These are phyloP conservation scores for Typha latifolia DNA, from an alignment of 176 grass and related monocot genomes.

Conservation along the genomic window DNA sequence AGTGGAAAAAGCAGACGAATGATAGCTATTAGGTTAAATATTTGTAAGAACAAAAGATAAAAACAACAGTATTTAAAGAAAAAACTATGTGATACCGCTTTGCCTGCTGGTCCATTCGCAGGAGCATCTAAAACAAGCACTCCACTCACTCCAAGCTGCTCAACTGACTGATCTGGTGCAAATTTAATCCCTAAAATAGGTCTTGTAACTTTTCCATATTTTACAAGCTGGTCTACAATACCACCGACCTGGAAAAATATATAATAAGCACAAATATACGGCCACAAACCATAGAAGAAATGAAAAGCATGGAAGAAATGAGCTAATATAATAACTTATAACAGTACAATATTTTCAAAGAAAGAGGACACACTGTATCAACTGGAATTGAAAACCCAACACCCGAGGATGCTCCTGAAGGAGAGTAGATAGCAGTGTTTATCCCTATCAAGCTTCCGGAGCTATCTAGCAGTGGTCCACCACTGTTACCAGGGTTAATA, in stretches of 20 bases:
- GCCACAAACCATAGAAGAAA: background rate
- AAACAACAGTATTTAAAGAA: too few relatives aligned
- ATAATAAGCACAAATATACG: background rate
- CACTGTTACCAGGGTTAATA: slow-evolving; percentile 97
- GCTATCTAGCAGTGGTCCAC: slow-evolving; percentile 91
- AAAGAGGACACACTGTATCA: slow-evolving; percentile 59
- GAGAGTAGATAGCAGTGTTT: slow-evolving; percentile 98
- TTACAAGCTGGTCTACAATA: slow-evolving; percentile 94
- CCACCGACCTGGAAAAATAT: slow-evolving; percentile 59
- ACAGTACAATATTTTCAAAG: slow-evolving; percentile 2
- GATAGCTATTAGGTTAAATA: background rate
- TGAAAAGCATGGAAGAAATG: slow-evolving; percentile 6
- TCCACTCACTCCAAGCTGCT: slow-evolving; percentile 94
- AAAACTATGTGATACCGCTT: slow-evolving; percentile 51
- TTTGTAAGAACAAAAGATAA: background rate
- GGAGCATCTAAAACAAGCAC: slow-evolving; percentile 97
- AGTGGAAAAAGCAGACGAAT: background rate
- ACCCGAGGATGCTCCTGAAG: slow-evolving; percentile 95
- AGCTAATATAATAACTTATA: background rate
- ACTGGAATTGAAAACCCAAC: slow-evolving; percentile 99
- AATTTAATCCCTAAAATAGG: slow-evolving; percentile 99
- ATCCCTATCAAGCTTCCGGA: slow-evolving; percentile 93
- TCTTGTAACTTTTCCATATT: slow-evolving; percentile 90
- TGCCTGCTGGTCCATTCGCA: slow-evolving; percentile 85
- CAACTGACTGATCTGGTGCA: slow-evolving; percentile 98